A percentile compares a stretch with the other conserved stretches of the same genome.
Conservation (phyloP, 2,329 filamentous ascomycete genomes). For the Rhexocercosporidium sp. region DNA sequence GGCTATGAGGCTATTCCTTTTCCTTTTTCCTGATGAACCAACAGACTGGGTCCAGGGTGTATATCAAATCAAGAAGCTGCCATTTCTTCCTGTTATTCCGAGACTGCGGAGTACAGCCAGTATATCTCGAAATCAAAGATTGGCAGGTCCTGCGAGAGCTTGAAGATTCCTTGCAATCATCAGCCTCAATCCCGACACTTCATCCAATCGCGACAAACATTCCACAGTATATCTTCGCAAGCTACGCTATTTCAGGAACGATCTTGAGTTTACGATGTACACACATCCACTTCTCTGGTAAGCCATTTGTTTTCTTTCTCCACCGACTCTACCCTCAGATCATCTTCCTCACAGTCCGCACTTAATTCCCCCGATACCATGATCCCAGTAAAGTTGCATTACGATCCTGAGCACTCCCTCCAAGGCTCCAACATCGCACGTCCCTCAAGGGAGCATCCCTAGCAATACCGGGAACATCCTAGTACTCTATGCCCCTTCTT, state of each 20-base stretch:
- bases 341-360: neutral
- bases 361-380: neutral
- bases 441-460: no score
- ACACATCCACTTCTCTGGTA: neutral
- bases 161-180: no score
- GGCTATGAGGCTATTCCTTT: neutral
- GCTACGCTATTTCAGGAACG: neutral
- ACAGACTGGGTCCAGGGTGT: neutral
- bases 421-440: no score
- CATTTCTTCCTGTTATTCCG: neutral
- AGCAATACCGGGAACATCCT: neutral
- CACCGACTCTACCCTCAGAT: neutral
- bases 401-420: no score
- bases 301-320: conserved; percentile 1
- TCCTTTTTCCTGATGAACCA: neutral
- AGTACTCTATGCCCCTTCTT: neutral
- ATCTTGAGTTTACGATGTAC: neutral
- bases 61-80: neutral
- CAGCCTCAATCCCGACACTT: no score
- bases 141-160: no score
- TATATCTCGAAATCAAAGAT: no score
- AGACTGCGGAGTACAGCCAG: no score
- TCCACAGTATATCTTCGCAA: neutral
- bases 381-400: neutral
- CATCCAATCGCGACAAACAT: no score